Evolutionary conservation across 306 rosid genomes (phyloP).

Genomic region (Prunus salicina): DNA sequence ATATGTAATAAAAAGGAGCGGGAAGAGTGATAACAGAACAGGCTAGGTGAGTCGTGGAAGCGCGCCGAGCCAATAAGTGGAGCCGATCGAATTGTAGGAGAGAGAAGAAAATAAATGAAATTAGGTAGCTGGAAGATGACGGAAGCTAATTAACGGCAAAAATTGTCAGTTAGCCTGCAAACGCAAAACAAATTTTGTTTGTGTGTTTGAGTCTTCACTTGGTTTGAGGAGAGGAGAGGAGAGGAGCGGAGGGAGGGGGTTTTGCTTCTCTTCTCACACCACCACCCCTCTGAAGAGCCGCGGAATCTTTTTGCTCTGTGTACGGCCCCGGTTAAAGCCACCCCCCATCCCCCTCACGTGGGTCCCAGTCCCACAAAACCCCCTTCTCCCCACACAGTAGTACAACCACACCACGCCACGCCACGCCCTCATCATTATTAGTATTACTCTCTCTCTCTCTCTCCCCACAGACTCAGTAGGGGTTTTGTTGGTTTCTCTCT

Average conservation of each 20-base stretch:
- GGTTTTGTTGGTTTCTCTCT: not conserved
- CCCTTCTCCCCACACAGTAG: not conserved
- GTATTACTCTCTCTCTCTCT: not conserved
- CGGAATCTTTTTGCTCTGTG: not conserved
- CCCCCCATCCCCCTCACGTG: too few relatives aligned
- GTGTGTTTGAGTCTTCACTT: not conserved
- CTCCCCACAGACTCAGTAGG: not conserved
- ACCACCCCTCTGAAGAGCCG: not conserved
- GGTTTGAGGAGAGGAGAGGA: not conserved
- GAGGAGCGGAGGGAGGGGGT: too few relatives aligned
- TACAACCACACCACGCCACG: not conserved
- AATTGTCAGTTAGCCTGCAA: constrained; percentile 33
- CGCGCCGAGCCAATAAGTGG: constrained; percentile 4
- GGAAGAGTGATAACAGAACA: not conserved
- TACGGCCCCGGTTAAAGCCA: not conserved
- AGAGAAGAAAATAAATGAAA: not conserved
- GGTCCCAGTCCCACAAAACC: not conserved
- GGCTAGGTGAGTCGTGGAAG: not conserved
- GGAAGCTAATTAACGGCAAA: constrained; percentile 34
- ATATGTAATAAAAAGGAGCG: not conserved
- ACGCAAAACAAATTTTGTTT: not conserved
- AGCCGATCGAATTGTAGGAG: not conserved
- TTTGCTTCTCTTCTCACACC: not conserved
- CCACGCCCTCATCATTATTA: not conserved
- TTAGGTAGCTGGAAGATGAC: not conserved